Evolutionary conservation across 768 basidiomycete genomes (phyloP).

Genomic region (Tricholoma hemisulphureum): DNA sequence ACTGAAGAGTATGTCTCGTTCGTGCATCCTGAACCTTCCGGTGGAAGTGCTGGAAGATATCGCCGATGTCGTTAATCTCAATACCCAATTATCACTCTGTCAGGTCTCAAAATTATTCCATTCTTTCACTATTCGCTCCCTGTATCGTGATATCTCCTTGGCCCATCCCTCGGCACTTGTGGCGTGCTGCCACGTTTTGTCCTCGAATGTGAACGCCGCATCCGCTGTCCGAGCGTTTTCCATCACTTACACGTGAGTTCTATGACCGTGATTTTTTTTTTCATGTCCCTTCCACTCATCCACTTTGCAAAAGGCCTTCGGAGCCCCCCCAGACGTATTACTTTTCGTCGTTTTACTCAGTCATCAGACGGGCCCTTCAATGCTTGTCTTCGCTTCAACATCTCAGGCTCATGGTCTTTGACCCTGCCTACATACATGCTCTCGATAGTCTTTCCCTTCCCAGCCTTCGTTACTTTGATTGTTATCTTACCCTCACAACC

Average conservation of each 20-base stretch:
- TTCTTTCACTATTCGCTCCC: constrained; percentile 28
- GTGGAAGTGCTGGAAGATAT: constrained; percentile 36
- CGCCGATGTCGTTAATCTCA: constrained; percentile 26
- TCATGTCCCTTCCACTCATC: neutral
- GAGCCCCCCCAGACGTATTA: constrained; percentile 19
- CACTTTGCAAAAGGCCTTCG: constrained; percentile 14
- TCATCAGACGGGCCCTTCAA: constrained; percentile 28
- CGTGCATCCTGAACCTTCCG: constrained; percentile 27
- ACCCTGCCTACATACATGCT: constrained; percentile 26
- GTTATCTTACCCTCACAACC: constrained; percentile 30
- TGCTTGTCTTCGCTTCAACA: constrained; percentile 26
- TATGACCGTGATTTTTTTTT: neutral
- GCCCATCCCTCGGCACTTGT: constrained; percentile 27
- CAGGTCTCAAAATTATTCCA: constrained; percentile 34
- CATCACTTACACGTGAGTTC: constrained; percentile 35
- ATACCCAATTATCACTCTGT: constrained; percentile 31
- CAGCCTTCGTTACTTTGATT: constrained; percentile 35
- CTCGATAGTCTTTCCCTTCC: constrained; percentile 25
- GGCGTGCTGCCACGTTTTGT: constrained; percentile 34
- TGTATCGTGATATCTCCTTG: constrained; percentile 35
- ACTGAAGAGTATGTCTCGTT: constrained; percentile 6
- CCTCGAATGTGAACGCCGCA: constrained; percentile 26
- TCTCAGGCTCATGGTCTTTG: constrained; percentile 31
- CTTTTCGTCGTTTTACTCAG: constrained; percentile 30
- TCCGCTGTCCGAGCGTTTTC: constrained; percentile 29